A percentile compares a stretch with the other conserved stretches of the same genome.
phyloP scores from a whole-genome alignment of 2,329 filamentous ascomycete genomes.

The Pestalotiopsis sp. region DNA sequence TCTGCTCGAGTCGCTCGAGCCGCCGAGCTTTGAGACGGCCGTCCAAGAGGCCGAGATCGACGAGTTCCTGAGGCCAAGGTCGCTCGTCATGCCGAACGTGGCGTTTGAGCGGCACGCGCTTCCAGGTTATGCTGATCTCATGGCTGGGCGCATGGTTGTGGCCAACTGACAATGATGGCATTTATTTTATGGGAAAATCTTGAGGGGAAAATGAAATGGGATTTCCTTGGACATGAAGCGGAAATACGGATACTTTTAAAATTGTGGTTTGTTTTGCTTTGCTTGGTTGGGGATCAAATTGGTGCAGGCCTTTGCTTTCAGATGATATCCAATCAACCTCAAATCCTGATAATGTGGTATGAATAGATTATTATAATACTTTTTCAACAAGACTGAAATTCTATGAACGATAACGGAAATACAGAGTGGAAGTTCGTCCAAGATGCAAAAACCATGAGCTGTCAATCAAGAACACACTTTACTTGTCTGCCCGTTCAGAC shows the following conservation, averaged over 20 bases:
- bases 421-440: no score
- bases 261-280: neutral
- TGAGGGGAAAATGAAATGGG: neutral
- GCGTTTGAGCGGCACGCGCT: constrained; percentile 36
- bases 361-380: neutral
- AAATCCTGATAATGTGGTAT: neutral
- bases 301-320: neutral
- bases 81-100: constrained; percentile 36
- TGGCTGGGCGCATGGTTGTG: neutral
- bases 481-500: no score
- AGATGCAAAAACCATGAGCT: no score
- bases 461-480: no score
- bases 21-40: constrained; percentile 54
- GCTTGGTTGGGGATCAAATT: neutral
- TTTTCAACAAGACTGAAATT: neutral
- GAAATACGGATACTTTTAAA: neutral
- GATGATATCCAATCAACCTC: neutral
- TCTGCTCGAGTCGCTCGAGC: constrained; percentile 29
- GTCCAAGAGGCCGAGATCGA: constrained; percentile 49
- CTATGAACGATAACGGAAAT: no score
- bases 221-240: neutral
- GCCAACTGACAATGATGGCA: constrained; percentile 1
- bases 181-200: neutral
- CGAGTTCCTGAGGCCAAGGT: constrained; percentile 43
- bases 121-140: constrained; percentile 32